These are phyloP conservation scores for Sextonia rubra DNA, from an alignment of 164 flowering plant species.

Conservation along the genomic window DNA sequence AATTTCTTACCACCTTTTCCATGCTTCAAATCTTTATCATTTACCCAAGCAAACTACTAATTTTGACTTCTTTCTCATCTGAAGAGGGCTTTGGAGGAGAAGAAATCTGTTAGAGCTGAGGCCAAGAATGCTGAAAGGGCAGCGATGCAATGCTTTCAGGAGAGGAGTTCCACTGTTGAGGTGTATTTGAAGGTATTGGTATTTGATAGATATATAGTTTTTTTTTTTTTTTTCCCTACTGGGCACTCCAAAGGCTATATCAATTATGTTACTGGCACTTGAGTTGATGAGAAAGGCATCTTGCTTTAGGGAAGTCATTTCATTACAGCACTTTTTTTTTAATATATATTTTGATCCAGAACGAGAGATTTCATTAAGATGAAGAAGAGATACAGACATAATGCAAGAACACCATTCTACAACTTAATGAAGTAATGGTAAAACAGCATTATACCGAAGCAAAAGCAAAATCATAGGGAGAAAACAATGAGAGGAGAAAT, in stretches of 20 bases:
- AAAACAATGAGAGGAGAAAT: too few relatives aligned
- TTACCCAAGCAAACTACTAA: background rate
- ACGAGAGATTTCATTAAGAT: too few relatives aligned
- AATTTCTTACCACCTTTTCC: too few relatives aligned
- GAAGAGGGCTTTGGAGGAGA: constrained; percentile 79
- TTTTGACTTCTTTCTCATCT: background rate
- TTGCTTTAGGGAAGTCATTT: background rate
- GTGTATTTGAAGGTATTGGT: constrained; percentile 62
- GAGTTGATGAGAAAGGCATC: background rate
- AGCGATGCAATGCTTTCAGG: constrained; percentile 62
- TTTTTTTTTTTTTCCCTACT: background rate
- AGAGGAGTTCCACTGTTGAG: constrained; percentile 53
- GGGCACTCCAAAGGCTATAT: too few relatives aligned
- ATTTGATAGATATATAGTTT: background rate
- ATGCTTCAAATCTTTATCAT: too few relatives aligned
- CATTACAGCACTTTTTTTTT: background rate
- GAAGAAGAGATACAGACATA: too few relatives aligned
- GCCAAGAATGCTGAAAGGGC: constrained; percentile 63
- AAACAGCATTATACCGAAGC: too few relatives aligned
- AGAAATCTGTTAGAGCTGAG: constrained; percentile 44
- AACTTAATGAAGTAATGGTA: too few relatives aligned
- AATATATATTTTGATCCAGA: background rate
- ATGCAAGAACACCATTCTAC: too few relatives aligned
- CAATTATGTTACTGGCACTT: background rate
- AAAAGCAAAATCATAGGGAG: too few relatives aligned